Evolutionary conservation across 1,139 yeast genomes (phyloP).

Genomic region (Geotrichum europaeum): DNA sequence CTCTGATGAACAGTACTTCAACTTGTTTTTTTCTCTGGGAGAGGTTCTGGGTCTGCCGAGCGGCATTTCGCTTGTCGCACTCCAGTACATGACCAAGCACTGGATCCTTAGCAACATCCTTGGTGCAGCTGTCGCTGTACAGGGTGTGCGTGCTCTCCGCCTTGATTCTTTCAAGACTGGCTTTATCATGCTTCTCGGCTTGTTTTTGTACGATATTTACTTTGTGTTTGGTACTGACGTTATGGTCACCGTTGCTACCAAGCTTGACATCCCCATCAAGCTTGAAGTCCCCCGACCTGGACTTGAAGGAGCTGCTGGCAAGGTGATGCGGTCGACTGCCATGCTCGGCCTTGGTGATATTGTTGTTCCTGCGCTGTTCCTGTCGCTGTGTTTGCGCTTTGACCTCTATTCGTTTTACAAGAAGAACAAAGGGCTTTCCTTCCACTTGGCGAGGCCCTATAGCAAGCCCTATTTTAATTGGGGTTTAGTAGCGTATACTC

Average conservation of each 20-base stretch:
- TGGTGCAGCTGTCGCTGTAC: slow-evolving; percentile 19
- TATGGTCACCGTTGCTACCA: slow-evolving; percentile 58
- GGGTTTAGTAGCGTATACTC: slow-evolving; percentile 41
- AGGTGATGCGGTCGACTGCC: slow-evolving; percentile 18
- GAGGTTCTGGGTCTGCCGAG: slow-evolving; percentile 31
- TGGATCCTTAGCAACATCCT: slow-evolving; percentile 34
- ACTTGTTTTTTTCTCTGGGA: slow-evolving; percentile 24
- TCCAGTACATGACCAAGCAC: slow-evolving; percentile 29
- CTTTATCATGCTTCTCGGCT: slow-evolving; percentile 41
- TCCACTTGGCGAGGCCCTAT: slow-evolving; percentile 40
- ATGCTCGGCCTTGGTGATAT: slow-evolving; percentile 57
- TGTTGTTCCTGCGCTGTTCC: slow-evolving; percentile 50
- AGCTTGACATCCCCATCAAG: slow-evolving; percentile 51
- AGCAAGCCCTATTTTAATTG: slow-evolving; percentile 44
- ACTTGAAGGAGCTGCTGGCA: slow-evolving; percentile 7
- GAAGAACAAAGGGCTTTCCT: slow-evolving; percentile 24
- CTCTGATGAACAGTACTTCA: slow-evolving; percentile 13
- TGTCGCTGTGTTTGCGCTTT: slow-evolving; percentile 46
- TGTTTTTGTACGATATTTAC: slow-evolving; percentile 58
- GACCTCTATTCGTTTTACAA: slow-evolving; percentile 43
- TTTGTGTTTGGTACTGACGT: slow-evolving; percentile 60
- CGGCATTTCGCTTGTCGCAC: slow-evolving; percentile 8
- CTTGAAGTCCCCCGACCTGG: slow-evolving; percentile 42
- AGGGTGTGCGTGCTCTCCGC: slow-evolving; percentile 26
- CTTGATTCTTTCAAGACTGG: slow-evolving; percentile 43